Base-by-base conservation (phyloP, 2,329 filamentous ascomycete species). In the Ramichloridium luteum region DNA sequence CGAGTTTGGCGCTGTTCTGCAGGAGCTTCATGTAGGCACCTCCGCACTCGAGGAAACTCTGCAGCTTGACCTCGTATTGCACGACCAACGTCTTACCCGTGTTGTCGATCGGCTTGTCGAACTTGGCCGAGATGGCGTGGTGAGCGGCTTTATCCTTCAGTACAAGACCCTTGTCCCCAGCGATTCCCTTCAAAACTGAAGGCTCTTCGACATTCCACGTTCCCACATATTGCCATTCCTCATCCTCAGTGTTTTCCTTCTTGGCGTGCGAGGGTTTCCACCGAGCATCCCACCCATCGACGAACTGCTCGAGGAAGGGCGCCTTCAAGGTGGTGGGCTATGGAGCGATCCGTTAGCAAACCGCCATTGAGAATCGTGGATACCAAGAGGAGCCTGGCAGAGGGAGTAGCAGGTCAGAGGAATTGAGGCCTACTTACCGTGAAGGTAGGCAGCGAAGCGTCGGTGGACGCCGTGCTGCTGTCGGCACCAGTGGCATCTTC, bases 21-120 rank as follows among this genome's bases (percentile, higher is more conserved):
- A 98, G 81, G 48, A 98, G 82, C 79, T 98, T 98, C 71, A 98
- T 71, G 71, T 98, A 98, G 49, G 90, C 90, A 62, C 90, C 90
- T 70, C 90, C 90, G 59, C 90, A 98, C 62, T 94, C 86, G 42
- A 98, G 77, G 49, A 85, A 86, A 58, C 83, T 84, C 67, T 98
- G 90, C 45, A 94, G 81, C 75, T 98, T 98, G 57, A 96, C 90
- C 62, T 98, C 90, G 58, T 98, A 98, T 65, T 98, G 90, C 32
- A 98, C 84, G 48, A 98, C 90, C 31, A 98, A 74, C 38, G 84
- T 81, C 71, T 98, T 93, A 65, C 73, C 85, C 75, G 88, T 96
- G 74, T 92, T 90, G 65, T 94, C 80, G 55, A 98, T 81, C 64
- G 82, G 80, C 72, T 92, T 85, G 58, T 81, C 77, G 69, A 98